Evolutionary conservation across 75 land plant genomes (phyloP).

Genomic region (Cupressus sempervirens): DNA sequence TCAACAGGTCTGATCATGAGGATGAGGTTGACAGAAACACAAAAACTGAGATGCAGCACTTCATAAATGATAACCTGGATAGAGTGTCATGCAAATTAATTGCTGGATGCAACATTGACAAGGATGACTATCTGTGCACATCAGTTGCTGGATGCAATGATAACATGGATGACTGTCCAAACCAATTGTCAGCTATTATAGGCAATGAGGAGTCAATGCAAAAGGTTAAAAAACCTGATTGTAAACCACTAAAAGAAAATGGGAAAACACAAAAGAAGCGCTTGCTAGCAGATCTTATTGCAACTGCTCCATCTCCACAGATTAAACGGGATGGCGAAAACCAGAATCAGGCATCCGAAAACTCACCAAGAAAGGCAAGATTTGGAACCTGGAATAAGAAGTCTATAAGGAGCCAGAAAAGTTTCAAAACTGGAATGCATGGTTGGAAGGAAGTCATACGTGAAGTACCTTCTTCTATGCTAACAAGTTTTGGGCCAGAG

Average conservation of each 20-base stretch:
- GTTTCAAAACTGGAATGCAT: background rate
- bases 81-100: background rate
- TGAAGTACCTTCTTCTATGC: background rate
- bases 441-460: background rate
- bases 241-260: background rate
- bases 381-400: background rate
- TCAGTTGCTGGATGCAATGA: background rate
- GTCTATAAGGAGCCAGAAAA: background rate
- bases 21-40: background rate
- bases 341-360: background rate
- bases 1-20: background rate
- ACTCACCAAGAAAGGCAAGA: background rate
- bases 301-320: background rate
- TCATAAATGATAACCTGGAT: background rate
- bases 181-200: background rate
- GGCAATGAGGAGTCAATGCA: background rate
- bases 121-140: background rate
- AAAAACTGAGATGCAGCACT: background rate
- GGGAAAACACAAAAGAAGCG: conserved; percentile 1
- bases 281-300: background rate
- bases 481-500: background rate
- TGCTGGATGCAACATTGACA: background rate
- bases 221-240: background rate
- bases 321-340: background rate
- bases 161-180: background rate